Evolutionary conservation across 495 filamentous ascomycete genomes (phyloP), one percentile per base, ranked within the genome.

Genomic region (Glutinoglossum americanum): DNA sequence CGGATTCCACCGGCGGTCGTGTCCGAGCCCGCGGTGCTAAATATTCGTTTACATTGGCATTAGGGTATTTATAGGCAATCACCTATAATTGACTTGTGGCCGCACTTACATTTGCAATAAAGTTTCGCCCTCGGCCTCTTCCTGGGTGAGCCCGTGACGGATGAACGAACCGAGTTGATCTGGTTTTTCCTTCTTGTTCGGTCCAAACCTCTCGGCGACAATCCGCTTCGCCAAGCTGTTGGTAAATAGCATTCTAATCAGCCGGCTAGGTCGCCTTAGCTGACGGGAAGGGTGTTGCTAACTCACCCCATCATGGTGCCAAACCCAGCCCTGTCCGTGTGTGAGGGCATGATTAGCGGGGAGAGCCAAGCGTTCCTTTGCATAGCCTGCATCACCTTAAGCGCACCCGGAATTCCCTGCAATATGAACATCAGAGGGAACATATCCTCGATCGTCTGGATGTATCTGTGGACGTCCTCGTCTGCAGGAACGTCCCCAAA

Each of bases 121-220:
- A 23, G 71, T 59, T 60, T 79, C 75, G 26, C 69, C 60, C 28
- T 65, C 64, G 23, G 69, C 66, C 54, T 74, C 67, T n/a, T 62
- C 60, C 49, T 65, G 61, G 0, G 55, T 67, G 2, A 74, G 44
- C 0, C 71, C 71, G 32, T 72, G 69, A 15, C 62, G 60, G 27
- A 77, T 69, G 55, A 79, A 76, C 1, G 67, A 68, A 15, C 68
- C 69, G 3, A 75, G 59, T 60, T 73, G 68, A 17, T 41, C 37
- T 17, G 2, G 37, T 41, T 3, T 41, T 2, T 17, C 7, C 37
- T 2, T 41, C 37, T 41, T 41, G 5, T 17, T 13, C 15, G 37
- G 15, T 3, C 37, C 8, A 17, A 11, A 41, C 37, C 37, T 7
- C 17, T 41, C 37, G 7, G 7, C 37, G 7, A 41, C 37, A 11